Evolutionary conservation across 1,139 yeast species (phyloP).

Genomic region (Saccharomyces pastorianus): DNA sequence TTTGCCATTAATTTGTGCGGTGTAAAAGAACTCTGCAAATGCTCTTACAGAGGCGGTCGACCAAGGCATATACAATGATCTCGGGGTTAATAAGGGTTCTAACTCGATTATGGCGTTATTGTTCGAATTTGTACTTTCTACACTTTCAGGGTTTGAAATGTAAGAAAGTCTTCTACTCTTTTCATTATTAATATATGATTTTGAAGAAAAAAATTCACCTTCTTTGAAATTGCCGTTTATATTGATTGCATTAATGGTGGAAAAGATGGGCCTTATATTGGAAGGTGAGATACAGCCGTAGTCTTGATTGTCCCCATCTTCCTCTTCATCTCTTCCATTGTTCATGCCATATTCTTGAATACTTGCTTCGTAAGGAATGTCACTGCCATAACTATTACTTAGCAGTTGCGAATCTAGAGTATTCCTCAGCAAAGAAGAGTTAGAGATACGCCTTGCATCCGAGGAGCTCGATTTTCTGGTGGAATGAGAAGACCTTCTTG

Average conservation of each 20-base stretch:
- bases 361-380: not conserved
- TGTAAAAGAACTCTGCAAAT: constrained; percentile 61
- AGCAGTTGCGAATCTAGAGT: not conserved
- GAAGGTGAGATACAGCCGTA: not conserved
- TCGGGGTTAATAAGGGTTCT: constrained; percentile 58
- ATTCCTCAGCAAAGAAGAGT: not conserved
- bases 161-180: constrained; percentile 7
- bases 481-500: constrained; percentile 11
- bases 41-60: constrained; percentile 53
- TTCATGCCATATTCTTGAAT: not conserved
- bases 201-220: not conserved
- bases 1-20: constrained; percentile 68
- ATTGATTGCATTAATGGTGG: not conserved
- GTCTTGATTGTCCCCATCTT: not conserved
- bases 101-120: constrained; percentile 19
- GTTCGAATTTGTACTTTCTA: constrained; percentile 6
- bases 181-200: constrained; percentile 2
- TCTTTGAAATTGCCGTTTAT: not conserved
- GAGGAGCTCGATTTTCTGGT: constrained; percentile 11
- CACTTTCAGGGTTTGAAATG: constrained; percentile 10
- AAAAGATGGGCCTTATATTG: not conserved
- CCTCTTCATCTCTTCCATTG: not conserved
- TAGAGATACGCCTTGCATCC: constrained; percentile 7
- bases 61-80: constrained; percentile 62
- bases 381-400: not conserved